Evolutionary conservation across 495 filamentous ascomycete species (phyloP).

Genomic region (Penicillium nucicola): DNA sequence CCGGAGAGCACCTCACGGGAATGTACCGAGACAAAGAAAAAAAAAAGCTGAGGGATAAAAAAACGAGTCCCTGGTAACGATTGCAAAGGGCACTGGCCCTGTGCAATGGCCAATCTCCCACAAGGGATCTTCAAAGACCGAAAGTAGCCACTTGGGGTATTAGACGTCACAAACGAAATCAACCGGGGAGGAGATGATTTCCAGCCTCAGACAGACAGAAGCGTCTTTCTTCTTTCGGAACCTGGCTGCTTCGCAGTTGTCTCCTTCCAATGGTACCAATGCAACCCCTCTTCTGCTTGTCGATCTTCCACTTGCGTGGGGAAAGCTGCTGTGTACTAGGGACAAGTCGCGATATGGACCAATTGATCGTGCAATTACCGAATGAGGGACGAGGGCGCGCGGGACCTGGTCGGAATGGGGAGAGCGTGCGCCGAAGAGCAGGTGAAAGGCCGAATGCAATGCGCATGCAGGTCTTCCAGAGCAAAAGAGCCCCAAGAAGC

Average conservation of each 20-base stretch:
- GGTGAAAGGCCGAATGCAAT: constrained; percentile 13
- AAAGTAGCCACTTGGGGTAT: constrained; percentile 15
- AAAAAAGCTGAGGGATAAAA: constrained; percentile 4
- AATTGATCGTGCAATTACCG: constrained; percentile 32
- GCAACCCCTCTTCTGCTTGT: constrained; percentile 32
- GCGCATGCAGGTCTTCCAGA: constrained; percentile 17
- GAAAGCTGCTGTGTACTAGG: constrained; percentile 36
- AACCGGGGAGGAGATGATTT: constrained; percentile 20
- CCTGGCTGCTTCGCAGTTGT: constrained; percentile 17
- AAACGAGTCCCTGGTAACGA: constrained; percentile 39
- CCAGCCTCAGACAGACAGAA: constrained; percentile 18
- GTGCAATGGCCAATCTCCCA: constrained; percentile 30
- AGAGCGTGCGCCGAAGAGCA: constrained; percentile 12
- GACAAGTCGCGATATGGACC: constrained; percentile 30
- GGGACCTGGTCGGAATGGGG: constrained; percentile 8
- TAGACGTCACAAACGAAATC: constrained; percentile 21
- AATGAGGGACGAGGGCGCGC: constrained; percentile 14
- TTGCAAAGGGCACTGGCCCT: constrained; percentile 34
- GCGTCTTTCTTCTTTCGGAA: constrained; percentile 18
- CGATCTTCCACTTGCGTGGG: constrained; percentile 40
- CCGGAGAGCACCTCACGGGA: constrained; percentile 42
- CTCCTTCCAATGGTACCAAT: constrained; percentile 20
- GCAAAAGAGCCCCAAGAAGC: constrained; percentile 22
- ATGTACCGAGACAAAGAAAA: constrained; percentile 9
- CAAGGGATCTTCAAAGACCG: constrained; percentile 10